These are phyloP conservation scores for Kodamaea fukazawae DNA, from an alignment of 805 yeast species.

Conservation along the genomic window DNA sequence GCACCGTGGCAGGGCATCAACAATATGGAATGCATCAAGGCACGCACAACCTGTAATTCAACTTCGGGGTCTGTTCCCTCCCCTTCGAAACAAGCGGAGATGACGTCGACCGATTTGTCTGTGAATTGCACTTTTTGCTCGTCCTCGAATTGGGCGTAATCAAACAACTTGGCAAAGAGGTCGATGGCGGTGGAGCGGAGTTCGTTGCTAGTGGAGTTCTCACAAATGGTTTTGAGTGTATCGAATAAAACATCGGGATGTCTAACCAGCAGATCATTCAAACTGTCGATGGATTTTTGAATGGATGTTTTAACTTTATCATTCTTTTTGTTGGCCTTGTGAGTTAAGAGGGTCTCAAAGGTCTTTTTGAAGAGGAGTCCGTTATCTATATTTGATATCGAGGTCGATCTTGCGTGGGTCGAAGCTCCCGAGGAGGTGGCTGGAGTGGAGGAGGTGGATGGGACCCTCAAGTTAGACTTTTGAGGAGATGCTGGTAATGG, in stretches of 20 bases:
- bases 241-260: constrained; percentile 63
- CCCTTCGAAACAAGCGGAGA: constrained; percentile 82
- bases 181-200: constrained; percentile 77
- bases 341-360: constrained; percentile 52
- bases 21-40: constrained; percentile 82
- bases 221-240: constrained; percentile 73
- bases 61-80: constrained; percentile 88
- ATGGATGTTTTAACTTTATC: constrained; percentile 36
- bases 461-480: too few relatives aligned
- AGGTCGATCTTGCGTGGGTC: background rate
- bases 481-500: too few relatives aligned
- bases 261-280: constrained; percentile 38
- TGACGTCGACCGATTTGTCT: constrained; percentile 80
- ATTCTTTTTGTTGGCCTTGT: constrained; percentile 61
- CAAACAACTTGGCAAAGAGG: constrained; percentile 80
- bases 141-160: constrained; percentile 74
- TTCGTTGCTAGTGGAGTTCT: constrained; percentile 54
- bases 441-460: too few relatives aligned
- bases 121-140: constrained; percentile 56
- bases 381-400: constrained; percentile 17
- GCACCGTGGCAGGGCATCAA: constrained; percentile 90
- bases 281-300: constrained; percentile 42
- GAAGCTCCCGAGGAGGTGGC: too few relatives aligned
- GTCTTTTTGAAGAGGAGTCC: constrained; percentile 46
- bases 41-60: constrained; percentile 90